Evolutionary conservation across 2,329 filamentous ascomycete genomes (phyloP), one percentile per base, ranked within the genome.

Genomic region (Botryotinia convoluta): DNA sequence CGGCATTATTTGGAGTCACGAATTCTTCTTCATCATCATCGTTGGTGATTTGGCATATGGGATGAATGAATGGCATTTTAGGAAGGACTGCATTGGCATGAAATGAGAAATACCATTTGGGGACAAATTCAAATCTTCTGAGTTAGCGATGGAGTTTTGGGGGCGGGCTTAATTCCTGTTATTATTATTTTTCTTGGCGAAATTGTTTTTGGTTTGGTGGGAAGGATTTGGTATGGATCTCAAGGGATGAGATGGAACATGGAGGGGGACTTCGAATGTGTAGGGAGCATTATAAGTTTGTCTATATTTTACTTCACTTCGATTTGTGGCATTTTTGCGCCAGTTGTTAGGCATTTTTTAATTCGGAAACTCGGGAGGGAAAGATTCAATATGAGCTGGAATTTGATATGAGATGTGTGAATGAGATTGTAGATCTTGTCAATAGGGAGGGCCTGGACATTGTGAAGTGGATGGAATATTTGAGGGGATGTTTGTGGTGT

Each of bases 91-190:
- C 48, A 32, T 69, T 26, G n/a, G 35, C 37, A 69, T 26, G 65
- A n/a, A 69, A 26, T 57, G 37, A 32, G 9, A 32, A 42, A 69
- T 42, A 44, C 37, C 37, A 42, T 22, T 69, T 51, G 18, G 48
- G 65, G 48, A 45, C 5, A 44, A 45, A 61, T 61, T 16, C 26
- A 20, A 39, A 37, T 65, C 48, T 37, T 71, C 12, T 16, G 9
- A 32, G 12, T 71, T 71, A 71, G 69, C 69, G 69, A 64, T 44
- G 69, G 69, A 71, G 69, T 71, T 22, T 57, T 71, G 26, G 69
- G 69, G 16, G 45, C 22, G 12, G 35, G 22, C 22, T 14, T 35
- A 22, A 14, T 54, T 57, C n/a, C 51, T 16, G 14, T 18, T 51
- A 29, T 42, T n/a, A n/a, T n/a, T n/a, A n/a, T 14, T 32, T 16